phyloP scores from a whole-genome alignment of 805 yeast species.

The Ogataea parapolymorpha region DNA sequence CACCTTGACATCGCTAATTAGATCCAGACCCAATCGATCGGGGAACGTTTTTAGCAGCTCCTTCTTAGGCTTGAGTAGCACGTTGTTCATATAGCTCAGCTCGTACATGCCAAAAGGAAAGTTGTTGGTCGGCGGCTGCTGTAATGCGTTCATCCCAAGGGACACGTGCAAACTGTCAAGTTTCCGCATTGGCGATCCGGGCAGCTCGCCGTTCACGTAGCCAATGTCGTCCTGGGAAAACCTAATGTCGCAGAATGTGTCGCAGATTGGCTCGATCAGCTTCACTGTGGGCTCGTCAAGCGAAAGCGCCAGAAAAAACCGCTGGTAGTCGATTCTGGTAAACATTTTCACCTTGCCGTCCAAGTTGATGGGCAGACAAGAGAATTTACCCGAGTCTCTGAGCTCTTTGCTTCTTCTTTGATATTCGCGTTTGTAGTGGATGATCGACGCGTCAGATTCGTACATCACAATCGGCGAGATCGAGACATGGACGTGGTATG shows the following conservation, averaged over 20 bases:
- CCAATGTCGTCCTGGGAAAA: slow-evolving; percentile 18
- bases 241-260: slow-evolving; percentile 6
- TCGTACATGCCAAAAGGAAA: slow-evolving; percentile 28
- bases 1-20: slow-evolving; percentile 17
- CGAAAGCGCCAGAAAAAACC: slow-evolving; percentile 16
- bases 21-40: slow-evolving; percentile 10
- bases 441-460: slow-evolving; percentile 8
- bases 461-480: slow-evolving; percentile 27
- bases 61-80: slow-evolving; percentile 21
- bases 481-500: slow-evolving; percentile 20
- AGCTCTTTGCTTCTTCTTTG: slow-evolving; percentile 8
- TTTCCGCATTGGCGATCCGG: slow-evolving; percentile 7
- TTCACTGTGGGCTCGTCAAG: slow-evolving; percentile 3
- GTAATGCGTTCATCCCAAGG: slow-evolving; percentile 13
- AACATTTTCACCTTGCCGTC: slow-evolving; percentile 10
- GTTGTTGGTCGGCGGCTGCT: background rate
- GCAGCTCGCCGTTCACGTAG: slow-evolving; percentile 19
- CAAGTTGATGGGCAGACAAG: slow-evolving; percentile 6
- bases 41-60: slow-evolving; percentile 21
- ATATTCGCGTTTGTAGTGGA: slow-evolving; percentile 14
- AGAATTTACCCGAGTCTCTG: slow-evolving; percentile 2
- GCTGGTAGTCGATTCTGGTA: slow-evolving; percentile 14
- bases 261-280: slow-evolving; percentile 5
- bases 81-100: slow-evolving; percentile 24
- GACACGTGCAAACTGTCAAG: slow-evolving; percentile 20